Conservation (phyloP, 148 eudicot genomes). For the Heliosperma pusillum region DNA sequence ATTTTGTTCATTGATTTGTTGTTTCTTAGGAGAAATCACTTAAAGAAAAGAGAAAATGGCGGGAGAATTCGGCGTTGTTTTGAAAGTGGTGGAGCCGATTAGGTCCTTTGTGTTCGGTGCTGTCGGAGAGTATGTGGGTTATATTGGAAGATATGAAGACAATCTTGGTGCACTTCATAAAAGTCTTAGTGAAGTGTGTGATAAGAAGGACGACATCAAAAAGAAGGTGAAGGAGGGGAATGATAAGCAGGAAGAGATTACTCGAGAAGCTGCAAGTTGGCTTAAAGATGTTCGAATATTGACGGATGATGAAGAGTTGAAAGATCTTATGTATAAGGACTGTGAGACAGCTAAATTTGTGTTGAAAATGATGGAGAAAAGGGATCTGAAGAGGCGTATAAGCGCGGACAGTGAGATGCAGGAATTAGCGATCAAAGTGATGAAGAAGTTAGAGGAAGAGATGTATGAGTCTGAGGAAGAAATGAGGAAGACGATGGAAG, state of each 20-base stretch:
- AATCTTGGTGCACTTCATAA: background rate
- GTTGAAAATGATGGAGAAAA: background rate
- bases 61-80: background rate
- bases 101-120: background rate
- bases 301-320: background rate
- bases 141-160: background rate
- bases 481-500: background rate
- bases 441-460: background rate
- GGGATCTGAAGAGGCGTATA: background rate
- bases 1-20: too few relatives aligned
- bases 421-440: background rate
- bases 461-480: background rate
- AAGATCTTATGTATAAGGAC: background rate
- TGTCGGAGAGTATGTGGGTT: background rate
- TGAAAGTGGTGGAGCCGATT: background rate
- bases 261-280: background rate
- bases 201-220: background rate
- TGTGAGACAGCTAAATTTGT: background rate
- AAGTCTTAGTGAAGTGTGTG: background rate
- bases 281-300: background rate
- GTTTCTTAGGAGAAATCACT: too few relatives aligned
- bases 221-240: constrained; percentile 3
- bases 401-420: background rate
- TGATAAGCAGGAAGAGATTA: background rate
- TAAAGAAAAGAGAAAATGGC: background rate